Base-by-base conservation (phyloP, 345 rosid species). In the Draba incana region DNA sequence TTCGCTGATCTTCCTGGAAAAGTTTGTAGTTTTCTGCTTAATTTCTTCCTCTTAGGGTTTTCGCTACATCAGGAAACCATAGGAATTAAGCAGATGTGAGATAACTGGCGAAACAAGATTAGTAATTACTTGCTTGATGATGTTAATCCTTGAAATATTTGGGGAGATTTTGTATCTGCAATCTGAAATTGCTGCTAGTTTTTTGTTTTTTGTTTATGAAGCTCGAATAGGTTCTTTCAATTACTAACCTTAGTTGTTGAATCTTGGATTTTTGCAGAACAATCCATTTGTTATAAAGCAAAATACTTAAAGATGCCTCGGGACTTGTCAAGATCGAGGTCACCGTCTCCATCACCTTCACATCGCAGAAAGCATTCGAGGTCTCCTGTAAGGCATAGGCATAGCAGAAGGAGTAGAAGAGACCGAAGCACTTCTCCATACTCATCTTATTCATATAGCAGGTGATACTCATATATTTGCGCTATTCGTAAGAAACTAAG, bases 371-470 rank as follows among this genome's bases (percentile, higher is more conserved):
- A 84, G 74, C 83, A 70, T 66, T 86, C 95, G 2, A 95, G 94
- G 25, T 89, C 92, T 56, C 95, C 91, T 12, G 73, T 80, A 71
- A 86, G 81, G 57, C 77, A 79, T 73, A 84, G 88, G 78, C 81
- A 85, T 79, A 85, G 86, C 79, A 79, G 88, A 80, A 85, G 88
- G 79, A 86, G 85, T 62, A 80, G 93, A 69, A 82, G 90, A 76
- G 97, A 92, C 54, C 79, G 87, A 74, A 90, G 96, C 85, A 82
- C 67, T 37, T 88, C 93, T 57, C 98, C 96, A 4, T 84, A 87
- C 79, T 79, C 92, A 3, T 85, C 92, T 38, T 78, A 84, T 80
- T 81, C 90, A 11, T 57, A 77, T 79, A 90, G 89, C 93, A 92
- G 98, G 98, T 92, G 96, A 85, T 83, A 89, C 84, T 72, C 30